Percentiles rank a stretch among this genome's conserved stretches.
Evolutionary conservation across 306 rosid genomes (phyloP).

Genomic region (Medicago arabica): DNA sequence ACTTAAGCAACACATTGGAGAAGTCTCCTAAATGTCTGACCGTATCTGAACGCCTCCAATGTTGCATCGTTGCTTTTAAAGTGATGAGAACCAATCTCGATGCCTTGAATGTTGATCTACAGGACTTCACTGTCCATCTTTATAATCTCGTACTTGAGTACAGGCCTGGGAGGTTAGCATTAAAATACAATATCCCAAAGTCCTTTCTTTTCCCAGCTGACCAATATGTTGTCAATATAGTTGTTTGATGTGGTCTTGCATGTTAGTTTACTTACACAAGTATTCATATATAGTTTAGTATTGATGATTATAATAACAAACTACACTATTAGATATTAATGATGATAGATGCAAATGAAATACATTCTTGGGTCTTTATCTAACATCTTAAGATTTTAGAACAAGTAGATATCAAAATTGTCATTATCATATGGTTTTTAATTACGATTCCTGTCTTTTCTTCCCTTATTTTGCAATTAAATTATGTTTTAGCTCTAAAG

Average conservation of each 20-base stretch:
- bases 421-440: slow-evolving; percentile 8
- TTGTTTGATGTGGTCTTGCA: slow-evolving; percentile 3
- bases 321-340: background rate
- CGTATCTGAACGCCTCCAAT: slow-evolving; percentile 85
- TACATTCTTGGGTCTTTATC: background rate
- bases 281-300: slow-evolving; percentile 5
- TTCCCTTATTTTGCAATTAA: slow-evolving; percentile 8
- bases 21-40: slow-evolving; percentile 61
- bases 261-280: slow-evolving; percentile 15
- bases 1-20: slow-evolving; percentile 49
- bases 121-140: slow-evolving; percentile 86
- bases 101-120: slow-evolving; percentile 92
- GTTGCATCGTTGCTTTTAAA: slow-evolving; percentile 95
- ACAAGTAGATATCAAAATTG: background rate
- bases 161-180: slow-evolving; percentile 90
- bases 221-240: slow-evolving; percentile 23
- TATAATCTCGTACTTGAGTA: slow-evolving; percentile 90
- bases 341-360: background rate
- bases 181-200: slow-evolving; percentile 10
- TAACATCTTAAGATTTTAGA: slow-evolving; percentile 18
- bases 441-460: slow-evolving; percentile 14
- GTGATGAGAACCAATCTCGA: slow-evolving; percentile 95
- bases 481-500: slow-evolving; percentile 9
- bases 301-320: slow-evolving; percentile 5
- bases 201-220: slow-evolving; percentile 14